Evolutionary conservation across 2,329 filamentous ascomycete genomes (phyloP).

Genomic region (Ascochyta viciae-villosae): DNA sequence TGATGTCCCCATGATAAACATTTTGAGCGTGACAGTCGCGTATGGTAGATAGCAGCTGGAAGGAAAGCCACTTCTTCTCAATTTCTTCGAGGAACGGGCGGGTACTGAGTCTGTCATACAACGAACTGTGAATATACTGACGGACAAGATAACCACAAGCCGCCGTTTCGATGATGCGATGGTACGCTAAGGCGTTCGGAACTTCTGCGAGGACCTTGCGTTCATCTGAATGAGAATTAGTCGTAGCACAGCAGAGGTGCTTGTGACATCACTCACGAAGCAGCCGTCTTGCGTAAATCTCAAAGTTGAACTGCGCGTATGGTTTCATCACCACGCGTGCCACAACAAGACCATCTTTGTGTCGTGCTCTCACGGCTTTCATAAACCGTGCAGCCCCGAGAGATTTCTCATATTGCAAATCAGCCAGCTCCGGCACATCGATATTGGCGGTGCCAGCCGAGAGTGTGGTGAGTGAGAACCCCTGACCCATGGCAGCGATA

Average conservation of each 20-base stretch:
- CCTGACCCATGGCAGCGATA: conserved; percentile 80
- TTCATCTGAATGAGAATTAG: conserved; percentile 66
- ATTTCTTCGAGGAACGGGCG: conserved; percentile 96
- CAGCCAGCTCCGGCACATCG: conserved; percentile 88
- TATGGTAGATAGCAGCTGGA: conserved; percentile 90
- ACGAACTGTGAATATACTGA: conserved; percentile 93
- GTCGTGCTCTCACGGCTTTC: conserved; percentile 91
- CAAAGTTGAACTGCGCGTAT: conserved; percentile 80
- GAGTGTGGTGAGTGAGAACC: conserved; percentile 90
- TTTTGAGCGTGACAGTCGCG: conserved; percentile 89
- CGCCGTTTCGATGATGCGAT: conserved; percentile 88
- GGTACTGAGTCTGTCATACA: conserved; percentile 95
- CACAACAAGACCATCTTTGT: conserved; percentile 88
- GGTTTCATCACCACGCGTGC: conserved; percentile 96
- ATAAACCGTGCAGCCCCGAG: conserved; percentile 93
- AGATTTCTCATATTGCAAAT: conserved; percentile 89
- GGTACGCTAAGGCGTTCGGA: conserved; percentile 89
- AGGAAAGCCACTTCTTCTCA: conserved; percentile 98
- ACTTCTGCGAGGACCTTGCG: conserved; percentile 79
- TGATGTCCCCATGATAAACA: conserved; percentile 97
- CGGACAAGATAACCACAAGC: conserved; percentile 92
- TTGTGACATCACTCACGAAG: conserved; percentile 64
- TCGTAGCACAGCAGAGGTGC: background rate
- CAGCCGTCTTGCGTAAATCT: conserved; percentile 78
- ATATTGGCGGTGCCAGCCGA: conserved; percentile 92